Evolutionary conservation across 306 rosid species (phyloP).

Genomic region (Malus fusca): DNA sequence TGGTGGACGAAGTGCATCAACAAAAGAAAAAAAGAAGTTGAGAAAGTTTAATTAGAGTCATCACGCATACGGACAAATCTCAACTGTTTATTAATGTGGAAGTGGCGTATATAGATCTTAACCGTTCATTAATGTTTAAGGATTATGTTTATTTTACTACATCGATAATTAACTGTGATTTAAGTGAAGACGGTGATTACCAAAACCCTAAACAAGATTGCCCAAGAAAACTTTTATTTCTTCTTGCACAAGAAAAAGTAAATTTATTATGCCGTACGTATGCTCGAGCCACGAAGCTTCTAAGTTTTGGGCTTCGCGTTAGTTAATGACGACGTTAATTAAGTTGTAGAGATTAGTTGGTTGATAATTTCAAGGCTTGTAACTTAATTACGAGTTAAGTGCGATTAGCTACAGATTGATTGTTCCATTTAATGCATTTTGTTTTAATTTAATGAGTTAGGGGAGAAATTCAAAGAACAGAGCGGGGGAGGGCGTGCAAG

Average conservation of each 20-base stretch:
- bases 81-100: not conserved
- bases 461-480: slow-evolving; percentile 1
- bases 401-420: not conserved
- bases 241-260: not conserved
- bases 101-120: not conserved
- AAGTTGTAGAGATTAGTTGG: not conserved
- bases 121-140: not conserved
- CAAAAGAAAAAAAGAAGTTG: not conserved
- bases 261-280: not conserved
- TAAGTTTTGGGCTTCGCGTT: not conserved
- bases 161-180: not conserved
- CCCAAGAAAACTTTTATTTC: not conserved
- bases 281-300: not conserved
- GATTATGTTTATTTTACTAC: no score
- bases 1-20: not conserved
- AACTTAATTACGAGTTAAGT: not conserved
- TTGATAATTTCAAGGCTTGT: not conserved
- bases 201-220: not conserved
- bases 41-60: not conserved
- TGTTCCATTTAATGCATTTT: slow-evolving; percentile 3
- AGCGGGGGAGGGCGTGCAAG: slow-evolving; percentile 2
- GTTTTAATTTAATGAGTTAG: slow-evolving; percentile 6
- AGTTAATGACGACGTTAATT: not conserved
- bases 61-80: not conserved
- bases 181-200: not conserved